Base-by-base conservation (phyloP, 2,329 filamentous ascomycete species). In the Aspergillus pseudoviridinutans region DNA sequence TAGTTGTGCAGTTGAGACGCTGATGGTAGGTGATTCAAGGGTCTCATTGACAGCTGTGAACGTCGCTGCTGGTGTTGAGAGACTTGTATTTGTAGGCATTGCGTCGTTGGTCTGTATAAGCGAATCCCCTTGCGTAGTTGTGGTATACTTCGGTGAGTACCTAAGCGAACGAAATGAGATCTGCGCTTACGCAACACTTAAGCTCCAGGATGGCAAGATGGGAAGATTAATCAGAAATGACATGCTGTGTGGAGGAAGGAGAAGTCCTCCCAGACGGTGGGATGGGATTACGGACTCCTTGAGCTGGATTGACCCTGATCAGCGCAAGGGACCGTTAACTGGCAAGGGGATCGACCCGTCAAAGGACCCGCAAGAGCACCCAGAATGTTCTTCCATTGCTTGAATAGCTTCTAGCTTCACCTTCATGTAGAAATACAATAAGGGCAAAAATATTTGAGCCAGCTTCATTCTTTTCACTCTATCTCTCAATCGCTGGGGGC, bases 41-140 rank as follows among this genome's bases (percentile, higher is more conserved):
- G 62, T 67, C 51, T 65, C 62, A 47, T 68, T 63, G 28, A 69
- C 59, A 3, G 56, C 46, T n/a, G 66, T 64, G 52, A 66, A 61
- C 3, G 68, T 66, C 47, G 63, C 57, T 14, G 65, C 57, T n/a
- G 63, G 61, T 41, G 63, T 67, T 25, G 32, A n/a, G 44, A 46
- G 10, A 5, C 42, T 24, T 27, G 24, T 47, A 2, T 20, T 27
- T 24, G 44, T 24, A 14, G 44, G 14, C 44, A 47, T 24, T 24
- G 44, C 17, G 22, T 47, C 1, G 22, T 2, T 47, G 20, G 44
- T 22, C 8, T 20, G 41, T 44, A 44, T 44, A 22, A 35, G 32
- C 32, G 14, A 7, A 7, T n/a, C 14, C 5, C 14, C 14, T 38
- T 7, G 6, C 14, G 32, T 7, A 17, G 32, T 38, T 38, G 2